phyloP scores from a whole-genome alignment of 768 basidiomycete species.

The Boletus bicolor region DNA sequence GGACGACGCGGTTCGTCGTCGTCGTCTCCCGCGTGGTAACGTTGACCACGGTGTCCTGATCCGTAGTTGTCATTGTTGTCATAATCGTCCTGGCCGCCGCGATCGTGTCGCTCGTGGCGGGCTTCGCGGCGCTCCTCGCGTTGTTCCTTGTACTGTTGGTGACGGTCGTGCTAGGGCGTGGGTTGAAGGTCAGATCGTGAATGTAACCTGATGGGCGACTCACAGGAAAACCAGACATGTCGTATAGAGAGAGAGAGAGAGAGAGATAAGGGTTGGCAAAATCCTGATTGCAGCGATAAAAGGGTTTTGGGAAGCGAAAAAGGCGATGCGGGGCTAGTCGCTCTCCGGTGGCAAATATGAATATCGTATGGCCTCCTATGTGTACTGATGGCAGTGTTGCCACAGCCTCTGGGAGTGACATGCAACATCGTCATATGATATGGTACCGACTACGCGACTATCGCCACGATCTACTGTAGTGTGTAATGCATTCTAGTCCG shows the following conservation, averaged over 20 bases:
- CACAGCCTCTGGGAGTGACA: background rate
- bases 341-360: background rate
- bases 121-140: constrained; percentile 10
- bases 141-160: constrained; percentile 11
- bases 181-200: background rate
- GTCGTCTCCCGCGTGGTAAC: background rate
- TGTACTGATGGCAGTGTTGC: background rate
- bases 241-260: background rate
- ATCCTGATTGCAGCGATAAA: background rate
- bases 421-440: background rate
- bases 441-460: background rate
- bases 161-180: background rate
- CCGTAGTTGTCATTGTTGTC: background rate
- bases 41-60: background rate
- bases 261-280: no score
- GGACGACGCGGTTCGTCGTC: background rate
- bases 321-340: background rate
- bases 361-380: constrained; percentile 1
- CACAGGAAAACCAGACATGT: constrained; percentile 16
- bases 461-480: background rate
- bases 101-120: constrained; percentile 5
- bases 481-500: background rate
- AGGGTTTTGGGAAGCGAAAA: background rate
- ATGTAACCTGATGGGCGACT: background rate
- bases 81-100: background rate